These are phyloP conservation scores for Prunus mume DNA, from an alignment of 306 rosid genomes.

Conservation along the genomic window DNA sequence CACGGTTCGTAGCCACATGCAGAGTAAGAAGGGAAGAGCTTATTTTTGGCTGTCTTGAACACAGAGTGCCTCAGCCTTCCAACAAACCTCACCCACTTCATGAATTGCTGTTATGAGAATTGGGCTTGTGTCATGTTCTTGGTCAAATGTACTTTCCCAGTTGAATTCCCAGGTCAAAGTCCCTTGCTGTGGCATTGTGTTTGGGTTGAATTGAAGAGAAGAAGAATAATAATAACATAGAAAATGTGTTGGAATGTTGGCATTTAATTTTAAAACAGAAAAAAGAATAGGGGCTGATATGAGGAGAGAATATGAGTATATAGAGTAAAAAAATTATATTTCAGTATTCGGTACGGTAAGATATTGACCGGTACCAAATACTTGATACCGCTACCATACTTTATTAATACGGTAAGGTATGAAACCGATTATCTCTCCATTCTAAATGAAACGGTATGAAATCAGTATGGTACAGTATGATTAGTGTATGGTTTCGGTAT, in stretches of 20 bases:
- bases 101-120: conserved; percentile 70
- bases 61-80: conserved; percentile 75
- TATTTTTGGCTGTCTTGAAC: conserved; percentile 66
- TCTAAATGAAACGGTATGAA: too few species aligned
- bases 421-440: too few species aligned
- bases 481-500: too few species aligned
- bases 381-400: too few species aligned
- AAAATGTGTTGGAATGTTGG: conserved; percentile 32
- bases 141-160: conserved; percentile 15
- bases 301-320: background rate
- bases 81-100: conserved; percentile 83
- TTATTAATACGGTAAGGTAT: too few species aligned
- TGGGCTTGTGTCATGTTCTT: conserved; percentile 45
- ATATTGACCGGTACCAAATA: too few species aligned
- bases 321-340: background rate
- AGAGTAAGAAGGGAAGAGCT: conserved; percentile 79
- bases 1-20: conserved; percentile 56
- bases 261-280: conserved; percentile 42
- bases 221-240: conserved; percentile 29
- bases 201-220: conserved; percentile 39
- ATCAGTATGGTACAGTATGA: too few species aligned
- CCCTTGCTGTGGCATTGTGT: conserved; percentile 60
- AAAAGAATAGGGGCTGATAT: conserved; percentile 28
- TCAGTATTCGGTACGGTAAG: too few species aligned
- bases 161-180: conserved; percentile 33